Conservation (phyloP, 306 rosid genomes). For the Sicyos baderoa region DNA sequence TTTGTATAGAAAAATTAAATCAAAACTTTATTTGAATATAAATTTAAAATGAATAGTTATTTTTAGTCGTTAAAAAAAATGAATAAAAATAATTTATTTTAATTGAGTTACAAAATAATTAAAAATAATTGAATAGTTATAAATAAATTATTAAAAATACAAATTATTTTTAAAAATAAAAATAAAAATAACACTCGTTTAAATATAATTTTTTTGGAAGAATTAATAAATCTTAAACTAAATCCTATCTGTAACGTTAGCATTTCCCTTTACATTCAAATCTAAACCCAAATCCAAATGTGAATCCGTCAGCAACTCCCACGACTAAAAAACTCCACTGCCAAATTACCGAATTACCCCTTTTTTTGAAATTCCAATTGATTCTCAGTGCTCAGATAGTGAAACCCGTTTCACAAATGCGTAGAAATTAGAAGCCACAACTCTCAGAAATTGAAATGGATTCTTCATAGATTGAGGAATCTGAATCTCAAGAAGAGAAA, state of each 20-base stretch:
- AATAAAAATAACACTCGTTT: no score
- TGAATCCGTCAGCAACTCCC: slow-evolving; percentile 24
- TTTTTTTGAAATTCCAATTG: neutral
- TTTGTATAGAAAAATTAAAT: no score
- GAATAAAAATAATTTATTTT: no score
- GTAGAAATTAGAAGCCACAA: neutral
- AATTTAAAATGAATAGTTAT: no score
- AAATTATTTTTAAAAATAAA: no score
- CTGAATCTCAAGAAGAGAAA: neutral
- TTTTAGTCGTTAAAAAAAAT: no score
- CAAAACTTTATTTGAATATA: no score
- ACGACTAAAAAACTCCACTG: neutral
- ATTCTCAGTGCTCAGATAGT: neutral
- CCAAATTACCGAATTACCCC: neutral
- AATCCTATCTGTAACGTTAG: slow-evolving; percentile 19
- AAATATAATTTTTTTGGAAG: no score
- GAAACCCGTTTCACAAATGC: neutral
- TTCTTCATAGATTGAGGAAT: slow-evolving; percentile 17
- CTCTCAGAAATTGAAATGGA: slow-evolving; percentile 18
- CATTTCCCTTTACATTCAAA: neutral
- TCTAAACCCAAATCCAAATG: slow-evolving; percentile 23
- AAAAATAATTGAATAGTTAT: no score
- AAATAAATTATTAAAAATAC: no score
- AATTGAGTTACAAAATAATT: no score
- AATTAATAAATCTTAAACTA: no score